Evolutionary conservation across 108 stramenopile species (phyloP).

Genomic region (Ochromonas danica): DNA sequence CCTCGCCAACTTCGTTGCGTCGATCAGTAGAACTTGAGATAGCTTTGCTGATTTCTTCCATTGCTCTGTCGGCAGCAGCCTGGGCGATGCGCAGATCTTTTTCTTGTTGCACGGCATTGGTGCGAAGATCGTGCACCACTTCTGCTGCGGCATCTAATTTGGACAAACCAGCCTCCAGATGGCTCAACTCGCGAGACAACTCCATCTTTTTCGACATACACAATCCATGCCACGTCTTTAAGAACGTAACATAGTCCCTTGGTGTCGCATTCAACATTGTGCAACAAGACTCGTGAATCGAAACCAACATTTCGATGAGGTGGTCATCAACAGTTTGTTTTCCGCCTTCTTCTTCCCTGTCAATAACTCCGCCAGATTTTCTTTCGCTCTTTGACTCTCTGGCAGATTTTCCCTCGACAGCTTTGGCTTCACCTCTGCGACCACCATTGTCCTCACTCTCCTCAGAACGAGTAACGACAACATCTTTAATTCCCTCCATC

Average conservation of each 20-base stretch:
- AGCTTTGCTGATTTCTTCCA: slow-evolving; percentile 65
- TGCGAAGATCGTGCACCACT: slow-evolving; percentile 57
- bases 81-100: slow-evolving; percentile 55
- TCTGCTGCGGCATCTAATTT: slow-evolving; percentile 59
- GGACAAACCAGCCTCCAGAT: slow-evolving; percentile 54
- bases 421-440: not conserved
- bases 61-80: slow-evolving; percentile 58
- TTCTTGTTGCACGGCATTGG: slow-evolving; percentile 52
- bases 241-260: slow-evolving; percentile 52
- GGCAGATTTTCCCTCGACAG: slow-evolving; percentile 40
- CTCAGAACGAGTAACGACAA: slow-evolving; percentile 10
- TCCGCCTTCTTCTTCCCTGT: not conserved
- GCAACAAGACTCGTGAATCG: slow-evolving; percentile 52
- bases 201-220: slow-evolving; percentile 23
- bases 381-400: slow-evolving; percentile 21
- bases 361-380: not conserved
- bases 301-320: slow-evolving; percentile 41
- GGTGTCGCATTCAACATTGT: slow-evolving; percentile 46
- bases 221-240: slow-evolving; percentile 37
- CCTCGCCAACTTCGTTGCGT: slow-evolving; percentile 51
- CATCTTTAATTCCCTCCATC: slow-evolving; percentile 51
- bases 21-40: slow-evolving; percentile 53
- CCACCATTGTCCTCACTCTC: slow-evolving; percentile 24
- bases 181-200: slow-evolving; percentile 45
- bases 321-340: not conserved